Evolutionary conservation across 2,329 filamentous ascomycete species (phyloP).

Genomic region (Coniella vitis): DNA sequence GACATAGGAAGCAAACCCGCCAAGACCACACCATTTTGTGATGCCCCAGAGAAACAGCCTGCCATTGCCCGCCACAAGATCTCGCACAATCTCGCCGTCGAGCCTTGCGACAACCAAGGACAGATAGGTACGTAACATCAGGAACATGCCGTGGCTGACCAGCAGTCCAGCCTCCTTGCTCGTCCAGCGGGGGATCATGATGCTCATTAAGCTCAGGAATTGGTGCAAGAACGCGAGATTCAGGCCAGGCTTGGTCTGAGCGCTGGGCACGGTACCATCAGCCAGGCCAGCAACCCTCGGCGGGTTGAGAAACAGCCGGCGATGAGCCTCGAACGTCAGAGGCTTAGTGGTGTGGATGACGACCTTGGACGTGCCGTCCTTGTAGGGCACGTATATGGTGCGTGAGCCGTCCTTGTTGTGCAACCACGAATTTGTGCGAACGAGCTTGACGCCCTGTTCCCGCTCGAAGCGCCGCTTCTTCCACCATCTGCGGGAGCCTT

Average conservation of each 20-base stretch:
- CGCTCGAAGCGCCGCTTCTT: conserved; percentile 66
- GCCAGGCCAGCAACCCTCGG: conserved; percentile 73
- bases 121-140: conserved; percentile 88
- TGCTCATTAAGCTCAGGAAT: conserved; percentile 90
- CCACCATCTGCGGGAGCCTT: conserved; percentile 75
- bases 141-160: conserved; percentile 79
- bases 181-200: conserved; percentile 93
- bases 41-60: conserved; percentile 84
- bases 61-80: conserved; percentile 91
- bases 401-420: conserved; percentile 91
- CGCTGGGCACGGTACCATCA: conserved; percentile 71
- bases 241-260: conserved; percentile 86
- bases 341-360: conserved; percentile 84
- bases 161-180: conserved; percentile 93
- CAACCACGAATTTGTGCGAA: conserved; percentile 87
- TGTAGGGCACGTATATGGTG: conserved; percentile 92
- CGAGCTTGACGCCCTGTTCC: conserved; percentile 72
- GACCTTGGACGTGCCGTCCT: conserved; percentile 80
- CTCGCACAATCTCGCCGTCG: conserved; percentile 92
- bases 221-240: conserved; percentile 96
- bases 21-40: conserved; percentile 90
- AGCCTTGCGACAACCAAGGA: conserved; percentile 87
- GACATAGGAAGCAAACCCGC: conserved; percentile 89
- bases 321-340: conserved; percentile 93
- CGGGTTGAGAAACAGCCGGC: conserved; percentile 85